These are phyloP conservation scores for Lactarius vividus DNA, from an alignment of 768 basidiomycete genomes.

Conservation along the genomic window DNA sequence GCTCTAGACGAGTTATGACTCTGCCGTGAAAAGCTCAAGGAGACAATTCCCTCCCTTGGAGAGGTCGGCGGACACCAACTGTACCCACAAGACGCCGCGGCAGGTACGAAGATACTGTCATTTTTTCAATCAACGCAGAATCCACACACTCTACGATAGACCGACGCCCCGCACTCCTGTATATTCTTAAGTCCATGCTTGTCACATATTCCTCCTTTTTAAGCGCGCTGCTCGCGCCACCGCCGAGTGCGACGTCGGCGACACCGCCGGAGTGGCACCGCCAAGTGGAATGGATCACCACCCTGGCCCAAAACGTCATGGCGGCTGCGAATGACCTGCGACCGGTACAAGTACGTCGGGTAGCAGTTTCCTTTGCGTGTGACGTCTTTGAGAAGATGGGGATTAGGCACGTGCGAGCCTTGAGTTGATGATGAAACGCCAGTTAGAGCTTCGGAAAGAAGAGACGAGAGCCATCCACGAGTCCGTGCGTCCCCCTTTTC, in stretches of 20 bases:
- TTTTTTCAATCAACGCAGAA: background rate
- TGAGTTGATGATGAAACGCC: constrained; percentile 77
- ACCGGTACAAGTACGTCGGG: constrained; percentile 68
- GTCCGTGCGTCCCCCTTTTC: constrained; percentile 42
- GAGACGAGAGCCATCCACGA: constrained; percentile 68
- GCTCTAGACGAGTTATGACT: constrained; percentile 4
- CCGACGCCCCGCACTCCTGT: constrained; percentile 69
- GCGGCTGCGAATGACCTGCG: constrained; percentile 86
- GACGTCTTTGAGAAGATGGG: background rate
- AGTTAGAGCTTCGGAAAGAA: constrained; percentile 68
- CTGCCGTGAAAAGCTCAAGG: constrained; percentile 59
- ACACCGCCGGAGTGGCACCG: constrained; percentile 67
- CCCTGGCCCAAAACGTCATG: constrained; percentile 84
- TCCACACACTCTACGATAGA: constrained; percentile 43
- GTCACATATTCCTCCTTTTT: constrained; percentile 77
- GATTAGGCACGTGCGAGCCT: constrained; percentile 73
- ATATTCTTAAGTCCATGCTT: constrained; percentile 72
- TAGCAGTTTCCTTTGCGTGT: constrained; percentile 6
- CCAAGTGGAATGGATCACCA: constrained; percentile 76
- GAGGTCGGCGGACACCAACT: constrained; percentile 79
- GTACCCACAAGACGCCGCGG: constrained; percentile 68
- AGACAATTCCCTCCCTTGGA: constrained; percentile 75
- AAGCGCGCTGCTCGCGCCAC: constrained; percentile 59
- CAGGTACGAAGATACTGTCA: constrained; percentile 45
- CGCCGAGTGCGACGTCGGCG: constrained; percentile 50